Base-by-base conservation (phyloP, 441 rosid species). In the Raphanus hybrid region DNA sequence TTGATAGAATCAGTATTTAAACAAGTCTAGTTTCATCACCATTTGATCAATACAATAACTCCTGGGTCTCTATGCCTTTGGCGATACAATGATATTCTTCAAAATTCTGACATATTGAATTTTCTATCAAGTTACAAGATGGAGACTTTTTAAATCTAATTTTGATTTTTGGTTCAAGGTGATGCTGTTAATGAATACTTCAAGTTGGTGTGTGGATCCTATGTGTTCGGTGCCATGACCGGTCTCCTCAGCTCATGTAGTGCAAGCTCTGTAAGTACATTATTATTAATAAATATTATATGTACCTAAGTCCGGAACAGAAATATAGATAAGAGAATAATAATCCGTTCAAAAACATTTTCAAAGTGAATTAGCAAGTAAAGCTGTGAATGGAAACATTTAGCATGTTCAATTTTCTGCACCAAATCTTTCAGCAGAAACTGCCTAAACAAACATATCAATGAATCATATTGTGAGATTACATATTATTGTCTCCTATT, bases 391-490 rank as follows among this genome's bases (percentile, higher is more conserved):
- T 45, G 15, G 54, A 5, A 45, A 48, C 54, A 5, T 1, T n/a
- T 48, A 48, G 16, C 16, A 48, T 48, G 54, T n/a, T n/a, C 54
- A n/a, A 48, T 48, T 48, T 12, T 48, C 16, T 48, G 54, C 16
- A 48, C 54, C 16, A 48, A 48, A n/a, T n/a, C 16, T 48, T n/a
- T 48, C 54, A 48, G 54, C n/a, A 5, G 16, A 48, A 48, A 5
- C 54, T n/a, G 54, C 54, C 54, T 48, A 48, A 48, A n/a, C 52
- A 48, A 48, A 12, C 54, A 48, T 48, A 48, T n/a, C 54, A 48
- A n/a, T 6, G 16, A 48, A n/a, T 48, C 8, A 48, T n/a, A 48
- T 48, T 48, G 54, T 48, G 54, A 48, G 16, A 48, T 41, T 43
- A 11, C 14, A 43, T 11, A 43, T 43, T 43, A 43, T 43, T 43